Base-by-base conservation (phyloP, 2,329 filamentous ascomycete genomes). In the Colletotrichum euphorbiae region DNA sequence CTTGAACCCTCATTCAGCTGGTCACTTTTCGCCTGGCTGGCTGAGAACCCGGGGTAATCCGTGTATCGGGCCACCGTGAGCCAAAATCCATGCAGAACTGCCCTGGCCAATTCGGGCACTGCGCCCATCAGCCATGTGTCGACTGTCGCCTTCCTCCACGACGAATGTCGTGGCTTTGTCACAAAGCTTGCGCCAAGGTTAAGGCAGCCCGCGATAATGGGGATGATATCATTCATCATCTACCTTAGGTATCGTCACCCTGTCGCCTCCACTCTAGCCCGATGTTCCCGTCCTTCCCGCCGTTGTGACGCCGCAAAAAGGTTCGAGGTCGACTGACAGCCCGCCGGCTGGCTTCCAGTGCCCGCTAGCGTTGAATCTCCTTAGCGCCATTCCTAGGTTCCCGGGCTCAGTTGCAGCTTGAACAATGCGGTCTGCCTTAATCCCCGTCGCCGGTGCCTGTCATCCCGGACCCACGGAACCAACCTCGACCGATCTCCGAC, bases 261-360 rank as follows among this genome's bases (percentile, higher is more conserved):
- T 50, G 28, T 2, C 54, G 31, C 54, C 46, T 64, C 60, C 54
- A 59, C 65, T 54, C 40, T 31, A 42, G 60, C 48, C 65, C 65
- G 65, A 68, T 59, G 65, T 31, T 68, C 54, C 65, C 51, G 58
- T 48, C 21, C 50, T 61, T 62, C 38, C 55, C 62, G 63, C 63
- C 43, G 42, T 50, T 62, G 28, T 48, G n/a, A 55, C 58, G 33
- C 46, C 36, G 36, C 42, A 43, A 0, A 33, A n/a, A 31, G n/a
- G 28, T 38, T 33, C 17, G 31, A 36, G 8, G 17, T 21, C 12
- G 7, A 13, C 17, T 50, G 33, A 40, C 56, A 59, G 56, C 45
- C 43, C 56, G 19, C 45, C 56, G 43, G 56, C 43, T 58, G 45
- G 33, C 19, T 36, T 57, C 40, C 11, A 57, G 38, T 57, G 54